Conservation (phyloP, 2,329 filamentous ascomycete species). For the Beauveria scarabaeidicola region DNA sequence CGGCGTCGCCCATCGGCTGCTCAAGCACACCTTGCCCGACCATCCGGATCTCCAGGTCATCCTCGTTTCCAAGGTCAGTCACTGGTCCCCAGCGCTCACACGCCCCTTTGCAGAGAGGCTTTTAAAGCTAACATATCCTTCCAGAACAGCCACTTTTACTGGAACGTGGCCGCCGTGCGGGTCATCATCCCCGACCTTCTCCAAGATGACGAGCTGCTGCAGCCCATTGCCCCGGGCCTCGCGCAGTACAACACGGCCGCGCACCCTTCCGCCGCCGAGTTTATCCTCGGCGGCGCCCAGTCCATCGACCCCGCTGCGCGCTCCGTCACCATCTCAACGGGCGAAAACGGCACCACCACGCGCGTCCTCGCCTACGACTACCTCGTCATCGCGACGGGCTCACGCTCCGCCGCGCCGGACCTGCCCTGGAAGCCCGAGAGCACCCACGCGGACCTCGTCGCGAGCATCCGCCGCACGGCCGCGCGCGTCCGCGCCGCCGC, state of each 20-base stretch:
- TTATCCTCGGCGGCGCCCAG: constrained; percentile 42
- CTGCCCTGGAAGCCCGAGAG: constrained; percentile 46
- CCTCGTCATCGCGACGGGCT: constrained; percentile 49
- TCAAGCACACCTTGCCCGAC: constrained; percentile 40
- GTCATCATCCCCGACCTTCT: constrained; percentile 43
- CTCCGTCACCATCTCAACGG: constrained; percentile 24
- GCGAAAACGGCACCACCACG: constrained; percentile 14
- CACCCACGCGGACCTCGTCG: constrained; percentile 36
- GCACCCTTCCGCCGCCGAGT: constrained; percentile 34
- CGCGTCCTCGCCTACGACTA: constrained; percentile 38
- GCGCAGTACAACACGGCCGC: constrained; percentile 34
- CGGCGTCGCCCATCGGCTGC: constrained; percentile 43
- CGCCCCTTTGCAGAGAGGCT: not conserved
- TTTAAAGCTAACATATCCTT: not conserved
- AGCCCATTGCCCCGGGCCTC: constrained; percentile 41
- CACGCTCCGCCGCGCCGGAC: constrained; percentile 30
- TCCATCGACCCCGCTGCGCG: constrained; percentile 30
- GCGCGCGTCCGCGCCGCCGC: constrained; percentile 35
- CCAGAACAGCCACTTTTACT: constrained; percentile 51
- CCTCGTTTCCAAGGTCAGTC: constrained; percentile 44
- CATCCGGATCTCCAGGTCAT: constrained; percentile 43
- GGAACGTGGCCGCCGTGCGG: constrained; percentile 49
- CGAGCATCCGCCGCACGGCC: constrained; percentile 31
- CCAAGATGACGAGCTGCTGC: constrained; percentile 41
- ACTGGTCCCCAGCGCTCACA: not conserved